phyloP scores from a whole-genome alignment of 192 early-diverging fungal species.

The Umbelopsis sp. region DNA sequence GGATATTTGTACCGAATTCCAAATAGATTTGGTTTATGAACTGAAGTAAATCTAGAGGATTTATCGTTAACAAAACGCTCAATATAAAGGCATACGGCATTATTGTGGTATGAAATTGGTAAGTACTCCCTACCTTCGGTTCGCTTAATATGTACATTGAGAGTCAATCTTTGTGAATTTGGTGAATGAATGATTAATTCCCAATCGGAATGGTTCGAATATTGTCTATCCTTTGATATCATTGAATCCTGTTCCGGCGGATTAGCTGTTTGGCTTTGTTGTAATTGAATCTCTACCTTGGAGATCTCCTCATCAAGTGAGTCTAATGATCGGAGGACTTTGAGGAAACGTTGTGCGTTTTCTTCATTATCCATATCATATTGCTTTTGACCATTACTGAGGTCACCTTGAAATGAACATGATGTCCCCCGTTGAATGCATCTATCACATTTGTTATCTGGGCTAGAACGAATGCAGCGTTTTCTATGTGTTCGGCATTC shows the following conservation, averaged over 20 bases:
- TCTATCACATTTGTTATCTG: neutral
- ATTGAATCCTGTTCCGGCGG: neutral
- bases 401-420: neutral
- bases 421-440: neutral
- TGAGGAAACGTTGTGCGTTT: neutral
- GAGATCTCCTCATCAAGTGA: neutral
- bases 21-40: neutral
- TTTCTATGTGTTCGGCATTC: conserved; percentile 5
- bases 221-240: neutral
- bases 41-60: neutral
- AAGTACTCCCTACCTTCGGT: neutral
- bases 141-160: neutral
- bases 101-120: no score
- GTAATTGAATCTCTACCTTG: neutral
- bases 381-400: neutral
- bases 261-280: neutral
- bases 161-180: neutral
- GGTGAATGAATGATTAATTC: neutral
- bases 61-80: neutral
- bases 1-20: neutral
- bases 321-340: neutral
- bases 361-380: neutral
- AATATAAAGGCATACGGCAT: no score
- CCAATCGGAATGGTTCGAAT: neutral
- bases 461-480: neutral